These are phyloP conservation scores for Podaxis sp. DNA, from an alignment of 768 basidiomycete genomes.

Conservation along the genomic window DNA sequence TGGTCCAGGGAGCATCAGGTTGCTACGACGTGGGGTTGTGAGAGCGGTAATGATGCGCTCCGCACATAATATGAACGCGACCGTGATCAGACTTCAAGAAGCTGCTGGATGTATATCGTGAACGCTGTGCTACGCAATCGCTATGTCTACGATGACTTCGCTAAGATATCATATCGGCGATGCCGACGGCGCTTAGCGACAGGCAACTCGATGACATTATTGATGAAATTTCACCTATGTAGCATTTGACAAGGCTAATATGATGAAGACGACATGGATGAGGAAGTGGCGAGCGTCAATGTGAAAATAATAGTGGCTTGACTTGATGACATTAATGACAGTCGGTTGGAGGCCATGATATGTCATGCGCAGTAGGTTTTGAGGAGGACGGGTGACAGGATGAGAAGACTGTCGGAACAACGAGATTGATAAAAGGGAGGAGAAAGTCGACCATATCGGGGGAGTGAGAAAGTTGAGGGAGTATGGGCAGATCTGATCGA, in stretches of 20 bases:
- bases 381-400: neutral
- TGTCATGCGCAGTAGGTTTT: neutral
- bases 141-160: neutral
- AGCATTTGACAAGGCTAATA: neutral
- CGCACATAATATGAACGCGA: no score
- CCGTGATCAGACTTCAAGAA: neutral
- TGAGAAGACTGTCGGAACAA: neutral
- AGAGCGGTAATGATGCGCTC: no score
- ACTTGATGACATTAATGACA: neutral
- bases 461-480: neutral
- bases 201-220: neutral
- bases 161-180: neutral
- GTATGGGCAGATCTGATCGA: conserved; percentile 10
- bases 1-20: no score
- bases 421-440: neutral
- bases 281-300: neutral
- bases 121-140: neutral
- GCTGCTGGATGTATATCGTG: neutral
- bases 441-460: conserved; percentile 2
- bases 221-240: neutral
- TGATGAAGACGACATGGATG: neutral
- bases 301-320: neutral
- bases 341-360: neutral
- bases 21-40: no score
- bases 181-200: neutral